Evolutionary conservation across 164 flowering plant species (phyloP), one percentile per base, ranked within the genome.

Genomic region (Aristolochia fimbriata): DNA sequence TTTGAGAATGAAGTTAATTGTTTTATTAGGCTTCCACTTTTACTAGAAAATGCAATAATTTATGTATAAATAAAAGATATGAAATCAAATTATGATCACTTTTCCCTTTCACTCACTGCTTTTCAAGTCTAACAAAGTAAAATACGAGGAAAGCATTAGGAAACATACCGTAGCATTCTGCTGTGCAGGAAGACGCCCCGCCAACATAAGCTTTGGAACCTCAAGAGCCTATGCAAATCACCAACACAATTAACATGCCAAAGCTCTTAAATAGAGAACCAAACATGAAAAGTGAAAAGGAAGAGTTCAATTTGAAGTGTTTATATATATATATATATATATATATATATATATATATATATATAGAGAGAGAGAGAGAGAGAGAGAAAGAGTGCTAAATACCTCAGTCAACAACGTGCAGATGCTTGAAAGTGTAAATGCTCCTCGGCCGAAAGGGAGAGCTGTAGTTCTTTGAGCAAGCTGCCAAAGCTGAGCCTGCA

Each of bases 401-500:
- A 87, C 98, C 95, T 93, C 99, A n/a, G 99, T 93, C 73, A 93
- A 76, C 57, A 93, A 87, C 51, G 99, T 88, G 64, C 74, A 76
- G 20, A 80, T 85, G 19, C 96, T 90, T 45, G 88, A 92, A 68
- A 93, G 88, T 59, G 99, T 93, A 72, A 90, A 93, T 65, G 97
- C 96, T 9, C 95, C 99, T 66, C 99, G 97, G 6, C 99, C 99
- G 68, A 90, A 27, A 63, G 99, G 95, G 69, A 90, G 90, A 68
- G 97, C 78, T 64, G 97, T 88, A 20, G 97, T 90, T 68, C 97
- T 82, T 64, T 93, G 99, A 24, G 97, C 96, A 69, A 93, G 87
- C 60, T 91, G 91, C 99, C 99, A 93, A 17, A 93, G 74, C 68
- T 86, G 95, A 66, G 84, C 86, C 99, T 93, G 61, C 41, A 68